Base-by-base conservation (phyloP, 768 basidiomycete species). In the Lactifluus pinguis region DNA sequence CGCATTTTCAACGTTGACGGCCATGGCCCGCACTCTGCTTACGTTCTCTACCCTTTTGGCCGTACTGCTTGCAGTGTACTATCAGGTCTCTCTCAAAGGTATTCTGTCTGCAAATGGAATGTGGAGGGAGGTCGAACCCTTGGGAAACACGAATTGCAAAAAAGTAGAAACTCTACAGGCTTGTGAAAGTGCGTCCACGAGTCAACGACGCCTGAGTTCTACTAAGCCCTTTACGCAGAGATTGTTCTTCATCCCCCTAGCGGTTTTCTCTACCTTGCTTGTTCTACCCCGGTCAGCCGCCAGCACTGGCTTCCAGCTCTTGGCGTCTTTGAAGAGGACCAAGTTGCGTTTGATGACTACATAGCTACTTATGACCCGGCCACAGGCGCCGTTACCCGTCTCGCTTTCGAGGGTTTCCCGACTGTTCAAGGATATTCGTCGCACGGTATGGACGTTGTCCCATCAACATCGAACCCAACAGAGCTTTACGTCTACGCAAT, bases 361-460 rank as follows among this genome's bases (percentile, higher is more conserved):
- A 75, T 88, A 61, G 84, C 84, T 11, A 79, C 76, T 2, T 87
- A 83, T 69, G 76, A 85, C 66, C 79, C 81, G 14, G 64, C 67
- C 19, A 77, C 80, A 0, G 72, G 71, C 39, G 65, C 67, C 50
- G 70, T 83, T 51, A 81, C 74, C 11, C 78, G 74, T 7, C 78
- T 87, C 49, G 14, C 49, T 11, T 59, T 60, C 32, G 42, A 41
- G 7, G 50, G 49, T 13, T 80, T 76, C 64, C 65, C 72, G 25
- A 67, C 71, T 6, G 55, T 68, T 10, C 71, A 72, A 14, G 80
- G 80, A 7, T 72, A 86, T 51, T 79, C 80, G 19, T 66, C 83
- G 11, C 85, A 87, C 59, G 86, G 86, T 15, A 80, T 89, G 79
- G 87, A 87, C 58, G 79, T 87, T 21, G 83, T 86, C 9, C 74